Conservation (phyloP, 208 protist genomes). For the Leptomonas seymouri region DNA sequence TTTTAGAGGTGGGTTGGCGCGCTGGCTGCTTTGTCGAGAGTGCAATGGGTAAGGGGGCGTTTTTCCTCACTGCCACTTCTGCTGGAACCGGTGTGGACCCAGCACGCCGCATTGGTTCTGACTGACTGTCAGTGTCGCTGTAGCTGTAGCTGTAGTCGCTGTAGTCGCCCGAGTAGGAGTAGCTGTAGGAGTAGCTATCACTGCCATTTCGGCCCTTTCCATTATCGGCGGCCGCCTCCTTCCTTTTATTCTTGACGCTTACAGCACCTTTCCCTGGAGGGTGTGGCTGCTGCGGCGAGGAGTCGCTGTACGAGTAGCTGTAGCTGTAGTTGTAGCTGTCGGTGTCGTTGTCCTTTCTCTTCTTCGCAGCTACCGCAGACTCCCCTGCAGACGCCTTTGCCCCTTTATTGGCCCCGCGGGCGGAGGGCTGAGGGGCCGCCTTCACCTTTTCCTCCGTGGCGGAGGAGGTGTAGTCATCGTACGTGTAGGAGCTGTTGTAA, state of each 20-base stretch:
- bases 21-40: not conserved
- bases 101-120: conserved; percentile 1
- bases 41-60: not conserved
- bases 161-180: conserved; percentile 32
- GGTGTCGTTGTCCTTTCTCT: conserved; percentile 1
- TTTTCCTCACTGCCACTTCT: not conserved
- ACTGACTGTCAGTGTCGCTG: conserved; percentile 33
- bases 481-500: conserved; percentile 41
- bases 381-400: not conserved
- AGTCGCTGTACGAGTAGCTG: conserved; percentile 33
- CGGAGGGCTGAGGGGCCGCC: not conserved
- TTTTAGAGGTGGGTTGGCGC: not conserved
- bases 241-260: not conserved
- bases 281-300: not conserved
- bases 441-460: conserved; percentile 7
- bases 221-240: not conserved
- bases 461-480: conserved; percentile 24
- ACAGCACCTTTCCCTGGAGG: not conserved
- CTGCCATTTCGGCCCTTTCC: not conserved
- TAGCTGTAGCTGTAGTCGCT: conserved; percentile 30
- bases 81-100: conserved; percentile 9
- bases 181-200: conserved; percentile 27
- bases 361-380: not conserved
- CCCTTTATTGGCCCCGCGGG: not conserved
- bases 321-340: conserved; percentile 29